Percentiles rank a stretch among this genome's conserved stretches.
phyloP scores from a whole-genome alignment of 2,329 filamentous ascomycete genomes.

The Xylaria sp. region DNA sequence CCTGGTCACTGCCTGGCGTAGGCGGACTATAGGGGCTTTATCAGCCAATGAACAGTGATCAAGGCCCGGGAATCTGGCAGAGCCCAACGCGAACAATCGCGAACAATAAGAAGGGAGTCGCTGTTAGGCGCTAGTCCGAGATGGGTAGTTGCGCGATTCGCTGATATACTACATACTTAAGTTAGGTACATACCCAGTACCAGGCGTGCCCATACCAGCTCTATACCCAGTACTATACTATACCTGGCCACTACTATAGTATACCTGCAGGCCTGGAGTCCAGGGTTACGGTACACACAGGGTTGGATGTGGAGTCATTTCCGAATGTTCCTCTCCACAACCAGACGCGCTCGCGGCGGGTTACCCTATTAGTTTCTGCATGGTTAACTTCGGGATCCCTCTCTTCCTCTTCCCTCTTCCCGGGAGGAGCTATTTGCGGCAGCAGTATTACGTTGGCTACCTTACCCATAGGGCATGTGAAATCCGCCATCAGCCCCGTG shows the following conservation, averaged over 20 bases:
- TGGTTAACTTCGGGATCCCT: slow-evolving; percentile 21
- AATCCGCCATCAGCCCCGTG: background rate
- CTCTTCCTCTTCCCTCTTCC: slow-evolving; percentile 14
- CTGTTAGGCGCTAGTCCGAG: background rate
- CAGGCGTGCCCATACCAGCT: too few relatives aligned
- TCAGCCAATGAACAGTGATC: slow-evolving; percentile 7
- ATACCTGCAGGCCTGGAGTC: background rate
- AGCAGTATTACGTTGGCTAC: background rate
- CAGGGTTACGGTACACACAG: too few relatives aligned
- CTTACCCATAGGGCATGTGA: background rate
- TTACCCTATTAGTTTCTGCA: slow-evolving; percentile 26
- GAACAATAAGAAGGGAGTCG: background rate
- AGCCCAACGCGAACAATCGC: background rate
- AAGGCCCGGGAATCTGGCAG: slow-evolving; percentile 25
- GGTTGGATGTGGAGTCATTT: slow-evolving; percentile 20
- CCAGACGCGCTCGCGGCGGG: slow-evolving; percentile 13
- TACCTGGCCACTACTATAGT: background rate
- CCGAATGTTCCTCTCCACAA: slow-evolving; percentile 6
- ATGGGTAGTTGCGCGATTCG: slow-evolving; percentile 6
- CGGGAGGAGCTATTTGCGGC: background rate
- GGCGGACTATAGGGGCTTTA: background rate
- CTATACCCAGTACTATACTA: background rate
- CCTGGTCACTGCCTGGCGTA: too few relatives aligned
- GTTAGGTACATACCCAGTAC: too few relatives aligned
- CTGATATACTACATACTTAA: background rate